Conservation (phyloP, 495 filamentous ascomycete species). For the Penicillium herquei region DNA sequence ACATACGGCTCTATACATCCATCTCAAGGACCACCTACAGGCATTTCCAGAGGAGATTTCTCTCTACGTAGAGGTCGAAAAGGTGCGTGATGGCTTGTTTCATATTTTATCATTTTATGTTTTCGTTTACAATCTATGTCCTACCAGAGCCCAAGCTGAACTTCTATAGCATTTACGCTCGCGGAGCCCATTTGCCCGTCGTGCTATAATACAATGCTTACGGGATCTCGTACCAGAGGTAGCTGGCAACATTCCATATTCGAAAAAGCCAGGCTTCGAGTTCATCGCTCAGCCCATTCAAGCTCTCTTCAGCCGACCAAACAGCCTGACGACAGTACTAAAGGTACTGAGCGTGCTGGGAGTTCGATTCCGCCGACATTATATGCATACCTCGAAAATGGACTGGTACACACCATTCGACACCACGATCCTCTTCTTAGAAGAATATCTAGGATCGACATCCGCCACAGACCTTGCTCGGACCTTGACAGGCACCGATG, state of each 20-base stretch:
- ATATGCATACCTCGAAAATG: constrained; percentile 35
- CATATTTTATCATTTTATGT: background rate
- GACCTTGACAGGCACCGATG: constrained; percentile 27
- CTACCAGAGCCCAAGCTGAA: background rate
- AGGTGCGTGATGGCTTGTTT: constrained; percentile 20
- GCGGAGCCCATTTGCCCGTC: constrained; percentile 41
- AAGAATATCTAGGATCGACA: constrained; percentile 30
- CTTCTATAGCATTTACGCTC: constrained; percentile 30
- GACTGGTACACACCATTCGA: constrained; percentile 35
- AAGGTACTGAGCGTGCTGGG: constrained; percentile 37
- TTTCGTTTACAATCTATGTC: no score
- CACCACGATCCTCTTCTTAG: constrained; percentile 31
- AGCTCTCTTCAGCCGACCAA: constrained; percentile 31
- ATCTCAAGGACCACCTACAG: constrained; percentile 34
- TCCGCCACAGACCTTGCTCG: constrained; percentile 33
- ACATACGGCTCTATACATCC: constrained; percentile 38
- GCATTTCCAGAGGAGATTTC: constrained; percentile 34
- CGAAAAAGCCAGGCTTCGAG: constrained; percentile 26
- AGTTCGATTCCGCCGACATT: constrained; percentile 35
- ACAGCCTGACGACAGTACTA: constrained; percentile 30
- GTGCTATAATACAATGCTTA: constrained; percentile 32
- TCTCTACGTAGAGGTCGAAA: constrained; percentile 36
- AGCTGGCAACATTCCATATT: constrained; percentile 10
- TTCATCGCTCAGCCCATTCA: constrained; percentile 44
- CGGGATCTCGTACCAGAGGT: constrained; percentile 19